Evolutionary conservation across 1,284 basidiomycete genomes (phyloP).

Genomic region (Cutaneotrichosporon cavernicola): DNA sequence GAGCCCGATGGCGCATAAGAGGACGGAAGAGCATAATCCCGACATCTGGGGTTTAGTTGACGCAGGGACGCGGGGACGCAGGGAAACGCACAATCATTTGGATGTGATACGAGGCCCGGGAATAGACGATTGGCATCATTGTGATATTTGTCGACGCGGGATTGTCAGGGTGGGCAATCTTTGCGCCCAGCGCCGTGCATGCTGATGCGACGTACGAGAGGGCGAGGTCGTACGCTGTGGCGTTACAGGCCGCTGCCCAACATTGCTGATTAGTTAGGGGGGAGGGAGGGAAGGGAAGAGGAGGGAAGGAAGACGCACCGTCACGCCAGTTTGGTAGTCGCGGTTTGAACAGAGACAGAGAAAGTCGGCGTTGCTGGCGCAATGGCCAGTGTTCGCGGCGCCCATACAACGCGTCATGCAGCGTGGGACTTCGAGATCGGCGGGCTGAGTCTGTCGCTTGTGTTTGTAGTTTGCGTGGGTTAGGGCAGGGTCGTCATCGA

Average conservation of each 20-base stretch:
- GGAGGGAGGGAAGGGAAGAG: background rate
- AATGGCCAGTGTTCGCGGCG: background rate
- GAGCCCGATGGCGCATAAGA: conserved; percentile 11
- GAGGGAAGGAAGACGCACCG: background rate
- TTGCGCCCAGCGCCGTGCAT: conserved; percentile 3
- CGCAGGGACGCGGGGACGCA: too few species aligned
- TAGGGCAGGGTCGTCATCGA: background rate
- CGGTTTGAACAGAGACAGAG: background rate
- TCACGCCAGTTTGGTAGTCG: background rate
- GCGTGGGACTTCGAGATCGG: background rate
- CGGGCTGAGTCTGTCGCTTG: background rate
- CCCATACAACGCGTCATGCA: conserved; percentile 5
- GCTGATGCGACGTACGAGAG: background rate
- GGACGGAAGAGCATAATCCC: conserved; percentile 13
- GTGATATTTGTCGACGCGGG: conserved; percentile 4
- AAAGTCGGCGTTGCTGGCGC: background rate
- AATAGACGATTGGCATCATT: conserved; percentile 15
- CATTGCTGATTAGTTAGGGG: conserved; percentile 1
- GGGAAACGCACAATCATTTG: conserved; percentile 11
- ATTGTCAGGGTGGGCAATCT: background rate
- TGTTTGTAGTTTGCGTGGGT: background rate
- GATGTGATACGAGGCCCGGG: conserved; percentile 14
- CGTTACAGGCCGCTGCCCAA: conserved; percentile 2
- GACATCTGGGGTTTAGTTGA: conserved; percentile 13
- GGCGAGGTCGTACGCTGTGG: background rate